A percentile compares a stretch with the other conserved stretches of the same genome.
Evolutionary conservation across 257 asterid genomes (phyloP).

Genomic region (Nicotiana tomentosiformis): DNA sequence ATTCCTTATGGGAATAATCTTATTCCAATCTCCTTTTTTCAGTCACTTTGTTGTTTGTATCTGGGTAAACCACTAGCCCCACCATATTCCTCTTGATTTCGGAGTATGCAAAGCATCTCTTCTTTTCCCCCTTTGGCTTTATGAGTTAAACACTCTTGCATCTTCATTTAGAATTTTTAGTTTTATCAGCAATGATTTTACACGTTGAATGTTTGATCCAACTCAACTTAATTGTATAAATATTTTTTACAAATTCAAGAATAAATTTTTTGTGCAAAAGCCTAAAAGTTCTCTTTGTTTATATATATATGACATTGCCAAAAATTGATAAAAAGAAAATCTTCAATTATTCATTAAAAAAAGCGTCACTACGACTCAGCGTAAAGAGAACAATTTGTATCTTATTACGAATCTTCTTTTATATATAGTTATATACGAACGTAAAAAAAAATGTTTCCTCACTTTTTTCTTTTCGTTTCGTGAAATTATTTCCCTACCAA

Average conservation of each 20-base stretch:
- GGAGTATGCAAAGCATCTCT: background rate
- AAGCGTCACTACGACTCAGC: background rate
- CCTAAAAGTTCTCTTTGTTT: no score
- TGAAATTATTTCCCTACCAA: background rate
- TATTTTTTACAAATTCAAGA: no score
- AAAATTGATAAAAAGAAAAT: no score
- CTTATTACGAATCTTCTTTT: background rate
- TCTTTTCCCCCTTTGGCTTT: background rate
- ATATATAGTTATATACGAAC: background rate
- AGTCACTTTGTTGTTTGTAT: background rate
- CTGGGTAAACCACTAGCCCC: background rate
- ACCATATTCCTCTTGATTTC: background rate
- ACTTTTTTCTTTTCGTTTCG: background rate
- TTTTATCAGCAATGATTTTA: no score
- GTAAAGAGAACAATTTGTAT: background rate
- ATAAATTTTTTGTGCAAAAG: no score
- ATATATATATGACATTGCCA: no score
- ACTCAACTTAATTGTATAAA: no score
- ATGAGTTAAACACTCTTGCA: no score
- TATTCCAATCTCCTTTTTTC: background rate
- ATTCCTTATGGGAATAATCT: slow-evolving; percentile 15
- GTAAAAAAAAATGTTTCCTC: background rate
- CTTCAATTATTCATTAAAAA: no score
- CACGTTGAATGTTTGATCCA: no score
- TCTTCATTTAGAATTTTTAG: no score